These are phyloP conservation scores for Orbilia brochopaga DNA, from an alignment of 2,329 filamentous ascomycete species.

Conservation along the genomic window DNA sequence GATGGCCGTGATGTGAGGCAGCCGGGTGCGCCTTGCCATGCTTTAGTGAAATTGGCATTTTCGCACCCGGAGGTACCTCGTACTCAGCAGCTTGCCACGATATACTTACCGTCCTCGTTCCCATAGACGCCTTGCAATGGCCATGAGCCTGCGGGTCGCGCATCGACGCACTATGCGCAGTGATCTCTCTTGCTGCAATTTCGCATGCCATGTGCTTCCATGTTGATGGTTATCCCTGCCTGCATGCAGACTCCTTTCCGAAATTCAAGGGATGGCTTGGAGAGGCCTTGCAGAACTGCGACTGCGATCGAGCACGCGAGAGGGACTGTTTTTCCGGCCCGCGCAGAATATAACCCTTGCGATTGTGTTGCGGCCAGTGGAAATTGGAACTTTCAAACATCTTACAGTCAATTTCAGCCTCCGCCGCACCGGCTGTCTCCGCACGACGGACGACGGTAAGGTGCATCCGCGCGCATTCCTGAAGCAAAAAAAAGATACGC, in stretches of 20 bases:
- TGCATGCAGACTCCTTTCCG: background rate
- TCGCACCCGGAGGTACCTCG: background rate
- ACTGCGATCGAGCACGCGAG: conserved; percentile 1
- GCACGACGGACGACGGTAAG: background rate
- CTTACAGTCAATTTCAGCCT: background rate
- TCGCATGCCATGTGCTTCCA: background rate
- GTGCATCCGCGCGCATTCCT: too few species aligned
- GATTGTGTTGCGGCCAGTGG: background rate
- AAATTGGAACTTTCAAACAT: background rate
- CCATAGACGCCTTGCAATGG: background rate
- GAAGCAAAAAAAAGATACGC: too few species aligned
- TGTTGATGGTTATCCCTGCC: background rate
- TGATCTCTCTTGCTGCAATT: background rate
- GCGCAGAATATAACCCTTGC: conserved; percentile 3
- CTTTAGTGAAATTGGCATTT: background rate
- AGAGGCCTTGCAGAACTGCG: conserved; percentile 1
- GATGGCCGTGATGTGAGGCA: background rate
- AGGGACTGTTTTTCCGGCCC: background rate
- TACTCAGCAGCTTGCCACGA: too few species aligned
- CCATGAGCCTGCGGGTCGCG: background rate
- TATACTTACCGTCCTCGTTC: background rate
- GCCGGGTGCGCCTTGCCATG: background rate
- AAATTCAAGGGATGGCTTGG: background rate
- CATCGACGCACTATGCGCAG: conserved; percentile 5
- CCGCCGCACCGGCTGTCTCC: background rate